Evolutionary conservation across 1,284 basidiomycete species (phyloP).

Genomic region (Volvariella volvacea): DNA sequence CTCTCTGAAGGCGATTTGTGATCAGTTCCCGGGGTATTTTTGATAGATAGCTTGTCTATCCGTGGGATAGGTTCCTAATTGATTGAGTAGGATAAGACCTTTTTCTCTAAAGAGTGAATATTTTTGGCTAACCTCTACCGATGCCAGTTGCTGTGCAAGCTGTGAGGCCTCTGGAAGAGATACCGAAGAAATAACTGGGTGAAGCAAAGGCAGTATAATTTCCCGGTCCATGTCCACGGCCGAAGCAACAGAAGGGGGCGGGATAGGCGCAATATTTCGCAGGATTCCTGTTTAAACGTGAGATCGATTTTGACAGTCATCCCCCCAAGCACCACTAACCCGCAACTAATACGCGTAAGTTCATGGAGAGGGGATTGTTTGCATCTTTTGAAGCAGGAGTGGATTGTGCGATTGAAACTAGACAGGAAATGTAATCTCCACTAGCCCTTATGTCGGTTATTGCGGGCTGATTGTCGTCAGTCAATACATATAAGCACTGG

Average conservation of each 20-base stretch:
- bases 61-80: slow-evolving; percentile 42
- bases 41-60: slow-evolving; percentile 52
- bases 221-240: slow-evolving; percentile 65
- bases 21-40: slow-evolving; percentile 60
- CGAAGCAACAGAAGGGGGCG: slow-evolving; percentile 56
- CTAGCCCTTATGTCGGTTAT: slow-evolving; percentile 57
- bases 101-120: neutral
- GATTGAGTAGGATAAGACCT: neutral
- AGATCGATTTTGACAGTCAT: neutral
- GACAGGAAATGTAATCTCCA: slow-evolving; percentile 58
- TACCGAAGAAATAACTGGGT: slow-evolving; percentile 59
- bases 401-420: slow-evolving; percentile 60
- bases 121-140: slow-evolving; percentile 37
- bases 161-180: slow-evolving; percentile 50
- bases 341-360: slow-evolving; percentile 63
- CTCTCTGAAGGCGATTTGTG: slow-evolving; percentile 64
- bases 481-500: slow-evolving; percentile 85
- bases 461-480: slow-evolving; percentile 78
- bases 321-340: slow-evolving; percentile 38
- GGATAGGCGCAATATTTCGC: slow-evolving; percentile 68
- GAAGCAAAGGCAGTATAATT: slow-evolving; percentile 67
- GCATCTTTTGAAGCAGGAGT: slow-evolving; percentile 27
- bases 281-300: slow-evolving; percentile 50
- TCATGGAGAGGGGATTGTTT: slow-evolving; percentile 41
- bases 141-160: slow-evolving; percentile 48